phyloP scores from a whole-genome alignment of 768 basidiomycete species.

The Kwoniella dendrophila region DNA sequence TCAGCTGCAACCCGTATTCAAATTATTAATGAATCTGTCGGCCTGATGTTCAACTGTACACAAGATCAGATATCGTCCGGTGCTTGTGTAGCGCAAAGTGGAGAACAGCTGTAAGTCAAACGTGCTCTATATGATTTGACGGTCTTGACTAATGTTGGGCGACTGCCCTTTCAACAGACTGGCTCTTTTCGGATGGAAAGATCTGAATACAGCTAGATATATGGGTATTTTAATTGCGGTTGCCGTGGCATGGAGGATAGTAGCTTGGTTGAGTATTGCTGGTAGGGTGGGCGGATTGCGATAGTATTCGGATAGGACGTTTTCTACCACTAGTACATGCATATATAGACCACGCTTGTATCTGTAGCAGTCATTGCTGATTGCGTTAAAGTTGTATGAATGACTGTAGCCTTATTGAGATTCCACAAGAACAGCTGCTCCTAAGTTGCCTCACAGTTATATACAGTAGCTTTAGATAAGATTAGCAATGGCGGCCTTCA shows the following conservation, averaged over 20 bases:
- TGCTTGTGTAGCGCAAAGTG: constrained; percentile 55
- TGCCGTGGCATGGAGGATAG: constrained; percentile 44
- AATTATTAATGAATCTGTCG: constrained; percentile 56
- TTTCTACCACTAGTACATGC: background rate
- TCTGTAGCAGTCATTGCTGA: too few species aligned
- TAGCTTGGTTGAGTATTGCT: constrained; percentile 42
- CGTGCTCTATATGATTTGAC: background rate
- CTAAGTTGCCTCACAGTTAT: too few species aligned
- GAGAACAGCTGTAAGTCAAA: constrained; percentile 49
- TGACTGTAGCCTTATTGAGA: too few species aligned
- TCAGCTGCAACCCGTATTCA: constrained; percentile 51
- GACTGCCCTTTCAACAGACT: constrained; percentile 27
- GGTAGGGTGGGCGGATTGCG: constrained; percentile 31
- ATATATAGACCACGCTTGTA: too few species aligned
- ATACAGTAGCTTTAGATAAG: too few species aligned
- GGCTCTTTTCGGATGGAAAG: constrained; percentile 48
- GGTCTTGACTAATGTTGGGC: background rate
- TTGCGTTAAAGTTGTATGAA: too few species aligned
- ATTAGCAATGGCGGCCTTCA: too few species aligned
- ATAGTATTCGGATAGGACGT: background rate
- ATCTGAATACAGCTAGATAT: constrained; percentile 42
- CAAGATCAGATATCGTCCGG: constrained; percentile 45
- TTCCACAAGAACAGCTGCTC: too few species aligned
- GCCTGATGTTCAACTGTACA: constrained; percentile 54
- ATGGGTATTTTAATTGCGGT: constrained; percentile 46